Percentiles rank a stretch among this genome's conserved stretches.
phyloP scores from a whole-genome alignment of 2,329 filamentous ascomycete genomes.

The Alternaria infectoria region DNA sequence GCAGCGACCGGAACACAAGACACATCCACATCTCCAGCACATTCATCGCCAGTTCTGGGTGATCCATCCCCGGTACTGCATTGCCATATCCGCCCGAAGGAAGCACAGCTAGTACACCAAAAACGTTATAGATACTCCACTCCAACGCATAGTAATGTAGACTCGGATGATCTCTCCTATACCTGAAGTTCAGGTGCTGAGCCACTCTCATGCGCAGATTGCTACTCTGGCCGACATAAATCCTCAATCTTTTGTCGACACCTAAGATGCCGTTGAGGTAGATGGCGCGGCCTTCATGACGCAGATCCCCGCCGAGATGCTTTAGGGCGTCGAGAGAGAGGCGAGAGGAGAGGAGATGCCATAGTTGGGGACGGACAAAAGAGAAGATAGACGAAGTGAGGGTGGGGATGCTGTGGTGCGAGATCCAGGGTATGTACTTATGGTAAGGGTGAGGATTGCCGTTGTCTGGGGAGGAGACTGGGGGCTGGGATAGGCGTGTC shows the following conservation, averaged over 20 bases:
- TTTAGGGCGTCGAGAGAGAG: constrained; percentile 33
- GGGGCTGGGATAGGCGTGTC: constrained; percentile 12
- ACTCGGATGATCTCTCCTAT: constrained; percentile 41
- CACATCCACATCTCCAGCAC: constrained; percentile 47
- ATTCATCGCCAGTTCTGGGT: constrained; percentile 36
- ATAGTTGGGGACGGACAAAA: constrained; percentile 30
- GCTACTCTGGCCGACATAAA: constrained; percentile 43
- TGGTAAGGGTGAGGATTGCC: constrained; percentile 16
- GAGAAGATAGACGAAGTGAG: constrained; percentile 27
- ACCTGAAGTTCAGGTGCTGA: constrained; percentile 45
- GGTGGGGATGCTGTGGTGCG: constrained; percentile 17
- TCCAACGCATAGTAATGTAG: constrained; percentile 45
- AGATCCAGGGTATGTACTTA: constrained; percentile 28
- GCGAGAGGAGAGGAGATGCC: constrained; percentile 26
- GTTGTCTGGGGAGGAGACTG: not conserved
- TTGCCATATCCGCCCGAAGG: constrained; percentile 19
- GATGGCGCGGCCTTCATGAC: constrained; percentile 27
- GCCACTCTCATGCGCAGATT: constrained; percentile 32
- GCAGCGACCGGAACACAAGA: constrained; percentile 40
- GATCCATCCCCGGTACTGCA: constrained; percentile 33
- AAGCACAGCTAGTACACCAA: constrained; percentile 30
- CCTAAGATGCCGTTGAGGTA: constrained; percentile 37
- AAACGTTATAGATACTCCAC: constrained; percentile 34
- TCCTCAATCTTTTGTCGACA: constrained; percentile 29
- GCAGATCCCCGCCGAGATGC: constrained; percentile 30